Conservation (phyloP, 352 stramenopile genomes). For the Peronospora farinosa region DNA sequence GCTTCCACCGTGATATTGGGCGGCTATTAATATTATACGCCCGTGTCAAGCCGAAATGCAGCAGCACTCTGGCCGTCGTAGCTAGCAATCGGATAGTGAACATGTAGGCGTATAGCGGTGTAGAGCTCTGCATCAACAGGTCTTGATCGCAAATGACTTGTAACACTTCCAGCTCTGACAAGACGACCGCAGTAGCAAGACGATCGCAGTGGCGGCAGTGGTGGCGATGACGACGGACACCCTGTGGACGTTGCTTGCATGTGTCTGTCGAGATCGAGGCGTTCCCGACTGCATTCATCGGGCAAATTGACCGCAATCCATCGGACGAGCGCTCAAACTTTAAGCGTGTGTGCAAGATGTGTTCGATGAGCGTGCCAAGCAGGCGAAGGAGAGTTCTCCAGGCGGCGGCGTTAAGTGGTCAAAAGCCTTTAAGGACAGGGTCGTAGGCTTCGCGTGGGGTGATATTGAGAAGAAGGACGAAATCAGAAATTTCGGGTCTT, state of each 20-base stretch:
- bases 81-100: slow-evolving; percentile 65
- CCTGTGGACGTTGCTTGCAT: slow-evolving; percentile 70
- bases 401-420: slow-evolving; percentile 40
- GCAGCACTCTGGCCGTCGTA: slow-evolving; percentile 52
- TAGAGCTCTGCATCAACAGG: slow-evolving; percentile 58
- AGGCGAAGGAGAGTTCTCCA: slow-evolving; percentile 23
- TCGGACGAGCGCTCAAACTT: slow-evolving; percentile 42
- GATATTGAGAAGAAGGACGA: slow-evolving; percentile 42
- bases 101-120: slow-evolving; percentile 76
- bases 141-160: slow-evolving; percentile 79
- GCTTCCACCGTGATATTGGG: slow-evolving; percentile 68
- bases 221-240: too few relatives aligned
- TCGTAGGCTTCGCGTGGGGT: slow-evolving; percentile 56
- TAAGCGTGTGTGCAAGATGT: slow-evolving; percentile 75
- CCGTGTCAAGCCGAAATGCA: slow-evolving; percentile 69
- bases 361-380: slow-evolving; percentile 65
- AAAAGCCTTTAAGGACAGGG: slow-evolving; percentile 50
- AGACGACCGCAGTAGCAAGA: too few relatives aligned
- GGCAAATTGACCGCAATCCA: slow-evolving; percentile 31
- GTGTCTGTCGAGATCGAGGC: slow-evolving; percentile 63
- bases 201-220: too few relatives aligned
- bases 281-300: slow-evolving; percentile 60
- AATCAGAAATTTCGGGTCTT: slow-evolving; percentile 23
- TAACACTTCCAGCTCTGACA: slow-evolving; percentile 77
- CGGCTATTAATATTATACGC: slow-evolving; percentile 61